Percentiles rank a stretch among this genome's conserved stretches.
These are phyloP conservation scores for Dillenia suffruticosa DNA, from an alignment of 164 flowering plant species.

Conservation along the genomic window DNA sequence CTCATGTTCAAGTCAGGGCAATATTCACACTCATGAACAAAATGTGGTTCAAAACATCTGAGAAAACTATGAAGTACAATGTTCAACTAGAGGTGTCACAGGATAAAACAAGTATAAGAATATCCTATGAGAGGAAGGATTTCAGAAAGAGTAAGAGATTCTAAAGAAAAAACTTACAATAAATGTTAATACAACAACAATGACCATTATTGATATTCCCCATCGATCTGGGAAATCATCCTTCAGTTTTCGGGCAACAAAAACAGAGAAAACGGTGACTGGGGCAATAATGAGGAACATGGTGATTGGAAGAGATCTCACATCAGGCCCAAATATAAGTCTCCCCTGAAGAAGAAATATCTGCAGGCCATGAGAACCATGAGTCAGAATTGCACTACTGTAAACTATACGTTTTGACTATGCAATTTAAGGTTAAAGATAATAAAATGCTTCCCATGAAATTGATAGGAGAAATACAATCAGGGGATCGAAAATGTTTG, in stretches of 20 bases:
- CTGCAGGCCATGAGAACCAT: conserved; percentile 34
- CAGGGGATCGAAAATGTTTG: too few relatives aligned
- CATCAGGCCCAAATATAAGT: conserved; percentile 77
- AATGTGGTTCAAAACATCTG: too few relatives aligned
- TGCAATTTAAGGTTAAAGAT: too few relatives aligned
- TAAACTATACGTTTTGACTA: too few relatives aligned
- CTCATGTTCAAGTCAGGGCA: too few relatives aligned
- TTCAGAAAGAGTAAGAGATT: not conserved
- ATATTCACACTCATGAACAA: too few relatives aligned
- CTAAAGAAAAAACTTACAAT: conserved; percentile 40
- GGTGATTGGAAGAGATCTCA: conserved; percentile 50
- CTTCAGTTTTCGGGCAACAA: conserved; percentile 41
- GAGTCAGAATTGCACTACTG: not conserved
- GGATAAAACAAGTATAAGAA: too few relatives aligned
- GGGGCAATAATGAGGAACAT: conserved; percentile 48
- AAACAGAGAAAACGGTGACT: conserved; percentile 40
- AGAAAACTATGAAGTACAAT: too few relatives aligned
- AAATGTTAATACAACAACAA: conserved; percentile 33
- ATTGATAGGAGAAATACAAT: too few relatives aligned
- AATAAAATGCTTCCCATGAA: too few relatives aligned
- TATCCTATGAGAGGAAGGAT: not conserved
- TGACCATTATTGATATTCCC: conserved; percentile 33
- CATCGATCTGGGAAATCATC: conserved; percentile 29
- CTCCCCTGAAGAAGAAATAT: conserved; percentile 63
- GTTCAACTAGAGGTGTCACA: too few relatives aligned